Conservation (phyloP, 2,329 filamentous ascomycete genomes). For the Colletotrichum echinochloae region DNA sequence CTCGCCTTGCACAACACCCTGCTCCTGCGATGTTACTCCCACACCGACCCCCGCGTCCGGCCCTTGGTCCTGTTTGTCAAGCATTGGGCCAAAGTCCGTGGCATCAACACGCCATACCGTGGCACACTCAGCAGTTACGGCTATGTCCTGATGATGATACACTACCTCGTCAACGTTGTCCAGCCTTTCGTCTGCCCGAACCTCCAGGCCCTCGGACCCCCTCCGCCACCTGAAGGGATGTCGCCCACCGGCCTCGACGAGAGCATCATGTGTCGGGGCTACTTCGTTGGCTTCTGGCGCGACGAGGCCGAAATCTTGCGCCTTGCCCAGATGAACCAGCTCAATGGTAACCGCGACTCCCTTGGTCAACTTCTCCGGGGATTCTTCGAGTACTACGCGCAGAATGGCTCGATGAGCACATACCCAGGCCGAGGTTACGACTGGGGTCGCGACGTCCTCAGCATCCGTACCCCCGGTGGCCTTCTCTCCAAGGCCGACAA, state of each 20-base stretch:
- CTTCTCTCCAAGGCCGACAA: slow-evolving; percentile 81
- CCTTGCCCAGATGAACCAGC: slow-evolving; percentile 66
- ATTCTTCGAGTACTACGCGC: slow-evolving; percentile 90
- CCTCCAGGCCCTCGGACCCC: slow-evolving; percentile 71
- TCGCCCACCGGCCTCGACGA: slow-evolving; percentile 52
- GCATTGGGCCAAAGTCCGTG: slow-evolving; percentile 86
- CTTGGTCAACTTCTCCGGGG: slow-evolving; percentile 79
- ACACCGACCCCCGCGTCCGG: slow-evolving; percentile 81
- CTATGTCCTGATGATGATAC: slow-evolving; percentile 91
- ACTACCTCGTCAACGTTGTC: slow-evolving; percentile 87
- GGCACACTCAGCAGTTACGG: slow-evolving; percentile 91
- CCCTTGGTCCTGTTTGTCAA: slow-evolving; percentile 89
- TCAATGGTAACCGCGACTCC: slow-evolving; percentile 77
- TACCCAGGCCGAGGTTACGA: slow-evolving; percentile 72
- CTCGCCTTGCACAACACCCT: slow-evolving; percentile 86
- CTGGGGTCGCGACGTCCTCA: slow-evolving; percentile 85
- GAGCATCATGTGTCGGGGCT: slow-evolving; percentile 68
- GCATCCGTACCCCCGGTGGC: slow-evolving; percentile 78
- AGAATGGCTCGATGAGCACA: slow-evolving; percentile 65
- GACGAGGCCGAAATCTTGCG: slow-evolving; percentile 76
- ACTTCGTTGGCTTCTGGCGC: slow-evolving; percentile 81
- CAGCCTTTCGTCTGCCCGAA: slow-evolving; percentile 87
- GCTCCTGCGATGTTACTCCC: slow-evolving; percentile 85
- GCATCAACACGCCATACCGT: slow-evolving; percentile 87
- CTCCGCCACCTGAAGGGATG: slow-evolving; percentile 49